Percentiles rank a stretch among this genome's conserved stretches.
phyloP scores from a whole-genome alignment of 306 rosid genomes.

The Calophaca sinica region DNA sequence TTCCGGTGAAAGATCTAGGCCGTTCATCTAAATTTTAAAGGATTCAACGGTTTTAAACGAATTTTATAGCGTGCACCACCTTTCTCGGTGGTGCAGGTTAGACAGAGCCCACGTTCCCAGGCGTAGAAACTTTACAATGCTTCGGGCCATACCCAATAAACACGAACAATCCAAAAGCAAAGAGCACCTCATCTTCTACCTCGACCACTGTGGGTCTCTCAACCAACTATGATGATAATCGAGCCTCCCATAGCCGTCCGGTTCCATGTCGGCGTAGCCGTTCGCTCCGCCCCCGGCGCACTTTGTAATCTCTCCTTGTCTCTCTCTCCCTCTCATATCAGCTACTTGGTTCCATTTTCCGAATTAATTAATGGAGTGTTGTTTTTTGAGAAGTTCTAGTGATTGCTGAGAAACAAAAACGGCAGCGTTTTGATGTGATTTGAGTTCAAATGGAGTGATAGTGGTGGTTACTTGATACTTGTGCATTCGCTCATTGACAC shows the following conservation, averaged over 20 bases:
- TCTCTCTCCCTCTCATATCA: background rate
- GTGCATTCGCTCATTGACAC: background rate
- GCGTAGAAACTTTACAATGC: background rate
- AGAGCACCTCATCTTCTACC: constrained; percentile 59
- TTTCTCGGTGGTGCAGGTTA: too few relatives aligned
- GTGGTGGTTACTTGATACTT: background rate
- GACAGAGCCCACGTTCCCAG: too few relatives aligned
- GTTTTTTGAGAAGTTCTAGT: background rate
- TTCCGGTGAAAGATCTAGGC: too few relatives aligned
- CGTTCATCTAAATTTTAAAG: too few relatives aligned
- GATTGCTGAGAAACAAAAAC: background rate
- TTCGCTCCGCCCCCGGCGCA: constrained; percentile 56
- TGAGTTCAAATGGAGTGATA: background rate
- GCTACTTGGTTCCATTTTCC: constrained; percentile 1
- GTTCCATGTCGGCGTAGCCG: constrained; percentile 59
- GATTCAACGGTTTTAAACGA: too few relatives aligned
- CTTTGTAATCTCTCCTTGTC: constrained; percentile 51
- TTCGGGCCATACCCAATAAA: background rate
- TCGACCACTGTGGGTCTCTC: constrained; percentile 42
- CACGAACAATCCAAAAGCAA: constrained; percentile 25
- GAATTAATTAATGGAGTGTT: background rate
- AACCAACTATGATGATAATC: constrained; percentile 55
- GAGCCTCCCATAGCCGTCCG: constrained; percentile 80
- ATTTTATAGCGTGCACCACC: too few relatives aligned
- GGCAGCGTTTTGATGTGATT: background rate